These are phyloP conservation scores for Trichoderma afroharzianum DNA, from an alignment of 2,329 filamentous ascomycete species.

Conservation along the genomic window DNA sequence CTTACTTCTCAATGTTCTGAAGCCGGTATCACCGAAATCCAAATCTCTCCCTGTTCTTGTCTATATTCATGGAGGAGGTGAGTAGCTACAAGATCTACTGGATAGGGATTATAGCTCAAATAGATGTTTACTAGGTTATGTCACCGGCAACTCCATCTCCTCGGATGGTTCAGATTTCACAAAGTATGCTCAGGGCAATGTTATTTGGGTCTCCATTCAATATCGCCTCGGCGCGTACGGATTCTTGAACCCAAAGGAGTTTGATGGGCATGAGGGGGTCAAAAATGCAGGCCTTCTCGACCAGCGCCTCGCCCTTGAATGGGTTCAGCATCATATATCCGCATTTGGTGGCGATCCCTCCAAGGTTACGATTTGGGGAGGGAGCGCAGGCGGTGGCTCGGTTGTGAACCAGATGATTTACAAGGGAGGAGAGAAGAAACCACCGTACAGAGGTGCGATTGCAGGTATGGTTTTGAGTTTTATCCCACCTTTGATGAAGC, in stretches of 20 bases:
- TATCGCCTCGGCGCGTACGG: neutral
- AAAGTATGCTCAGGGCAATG: neutral
- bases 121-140: neutral
- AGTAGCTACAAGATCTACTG: neutral
- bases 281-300: neutral
- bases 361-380: neutral
- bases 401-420: neutral
- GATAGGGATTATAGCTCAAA: neutral
- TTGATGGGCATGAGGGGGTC: neutral
- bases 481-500: neutral
- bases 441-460: neutral
- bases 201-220: neutral
- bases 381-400: neutral
- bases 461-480: neutral
- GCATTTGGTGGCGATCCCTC: neutral
- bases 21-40: neutral
- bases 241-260: neutral
- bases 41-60: neutral
- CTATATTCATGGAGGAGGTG: neutral
- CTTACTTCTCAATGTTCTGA: neutral
- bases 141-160: neutral
- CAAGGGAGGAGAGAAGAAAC: neutral
- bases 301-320: neutral
- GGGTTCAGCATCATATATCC: neutral
- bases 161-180: neutral